Base-by-base conservation (phyloP, 495 filamentous ascomycete genomes). In the Trichoderma orchidacearum region DNA sequence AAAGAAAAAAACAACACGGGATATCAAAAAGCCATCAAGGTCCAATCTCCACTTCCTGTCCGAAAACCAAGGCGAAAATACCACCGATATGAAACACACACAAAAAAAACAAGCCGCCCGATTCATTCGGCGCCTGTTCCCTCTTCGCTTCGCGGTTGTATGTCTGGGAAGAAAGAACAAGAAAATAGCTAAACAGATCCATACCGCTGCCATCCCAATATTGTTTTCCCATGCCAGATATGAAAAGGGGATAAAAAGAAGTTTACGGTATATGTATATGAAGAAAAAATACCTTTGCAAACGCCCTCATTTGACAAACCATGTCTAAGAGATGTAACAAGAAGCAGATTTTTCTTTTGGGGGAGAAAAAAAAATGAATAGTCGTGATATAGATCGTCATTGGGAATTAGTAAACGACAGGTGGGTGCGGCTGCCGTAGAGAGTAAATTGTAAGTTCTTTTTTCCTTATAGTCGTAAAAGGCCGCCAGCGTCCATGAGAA, bases 401-500 rank as follows among this genome's bases (percentile, higher is more conserved):
- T 41, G 17, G 6, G 15, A 41, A 41, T 41, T 41, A 27, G 41
- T 25, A 48, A 23, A 48, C 18, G 41, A 23, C 41, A 48, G 21
- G 41, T 48, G 41, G 41, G 41, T 48, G 41, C 41, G 41, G 41
- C 21, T 48, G 21, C 51, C 61, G 32, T 56, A 56, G 30, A 3
- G 9, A 36, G 17, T 29, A 25, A 30, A 51, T 51, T 38, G 12
- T 23, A 11, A 4, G 18, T 48, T 48, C 21, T n/a, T n/a, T n/a
- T n/a, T n/a, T n/a, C n/a, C n/a, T n/a, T n/a, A 30, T 53, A 58
- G 66, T 28, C 61, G 68, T 11, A 82, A 63, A 21, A 83, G 63
- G 1, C 79, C 79, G 5, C 81, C 80, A 0, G 75, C 74, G 64
- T 85, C 81, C 56, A 75, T 70, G 9, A 84, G 63, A 56, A 77